Base-by-base conservation (phyloP, 2,329 filamentous ascomycete species). In the Hypoxylon sp. region DNA sequence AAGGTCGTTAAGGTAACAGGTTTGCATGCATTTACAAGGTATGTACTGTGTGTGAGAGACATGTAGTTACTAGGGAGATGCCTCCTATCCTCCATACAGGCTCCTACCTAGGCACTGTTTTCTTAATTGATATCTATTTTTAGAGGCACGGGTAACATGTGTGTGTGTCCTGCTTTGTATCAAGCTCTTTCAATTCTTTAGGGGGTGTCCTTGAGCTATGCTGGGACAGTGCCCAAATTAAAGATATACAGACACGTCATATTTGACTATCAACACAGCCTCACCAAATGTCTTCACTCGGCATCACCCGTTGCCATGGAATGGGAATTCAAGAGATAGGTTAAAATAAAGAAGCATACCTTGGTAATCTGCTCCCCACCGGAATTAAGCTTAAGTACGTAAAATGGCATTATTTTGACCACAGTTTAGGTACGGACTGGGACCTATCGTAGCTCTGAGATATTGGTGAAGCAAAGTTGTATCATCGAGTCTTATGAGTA, bases 241-340 rank as follows among this genome's bases (percentile, higher is more conserved):
- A 56, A 45, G 21, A 41, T 21, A 30, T 46, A 32, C 45, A 56
- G 53, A 56, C 53, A 56, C 17, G 38, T 56, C 53, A 56, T 56
- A 46, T 56, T 43, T 30, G 45, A 56, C 53, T 56, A 46, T 43
- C 53, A 34, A 34, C 53, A 56, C 25, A 56, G 53, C 53, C 53
- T 56, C 52, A 19, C 41, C 38, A 41, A 19, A 21, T 46, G 28
- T 38, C 41, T 28, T 30, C 21, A 23, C 32, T 56, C 21, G 34
- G 25, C 34, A 23, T 19, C 19, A 34, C 9, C n/a, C 14, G 14
- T 13, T 25, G 9, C 25, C 21, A 32, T 46, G 23, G 19, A 19
- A 43, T 43, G 19, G 7, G 38, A 21, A 30, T 30, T 10, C 11
- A 43, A n/a, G 21, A 5, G 2, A 9, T 9, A 11, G 5, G 28